Base-by-base conservation (phyloP, 1,284 basidiomycete species). In the Cystobasidium slooffiae region DNA sequence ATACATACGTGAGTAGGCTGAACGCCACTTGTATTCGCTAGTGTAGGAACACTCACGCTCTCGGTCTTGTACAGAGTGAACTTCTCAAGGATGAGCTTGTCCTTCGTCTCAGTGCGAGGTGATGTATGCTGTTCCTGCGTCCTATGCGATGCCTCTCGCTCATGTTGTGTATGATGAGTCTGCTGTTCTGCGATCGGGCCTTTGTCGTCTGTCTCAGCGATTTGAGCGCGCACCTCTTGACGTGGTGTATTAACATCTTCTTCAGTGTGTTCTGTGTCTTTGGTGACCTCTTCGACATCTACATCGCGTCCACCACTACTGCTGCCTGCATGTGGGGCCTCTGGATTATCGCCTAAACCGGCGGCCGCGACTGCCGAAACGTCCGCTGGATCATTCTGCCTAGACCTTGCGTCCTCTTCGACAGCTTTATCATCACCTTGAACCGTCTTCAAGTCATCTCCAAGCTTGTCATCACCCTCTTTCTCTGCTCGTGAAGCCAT, bases 11-110 rank as follows among this genome's bases (percentile, higher is more conserved):
- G 16, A 43, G 20, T 41, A 63, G 39, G 52, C 41, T 16, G 49
- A 41, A 55, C 59, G 46, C 51, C 49, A 47, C 59, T 37, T 10
- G 10, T 5, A 20, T 31, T 10, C 6, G 43, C 9, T 9, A n/a
- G 10, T 10, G 3, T 10, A 4, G 7, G 43, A 6, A 14, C 16
- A 52, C 65, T 39, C 43, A 64, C 53, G 46, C 68, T 70, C 20
- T 64, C 74, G 41, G 69, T 75, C 62, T 55, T 70, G 58, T 47
- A 75, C 14, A 58, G 51, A 3, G 47, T 55, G 49, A 46, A 63
- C 46, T 52, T 63, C 51, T 68, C 67, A 14, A 69, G 46, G 7
- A 62, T 39, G n/a, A 59, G 73, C 46, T 52, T 69, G 43, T 69
- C 68, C 14, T 37, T 43, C 14, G 56, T 14, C 18, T 31, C 18